phyloP scores from a whole-genome alignment of 2,329 filamentous ascomycete species.

The Pseudogymnoascus sp. region DNA sequence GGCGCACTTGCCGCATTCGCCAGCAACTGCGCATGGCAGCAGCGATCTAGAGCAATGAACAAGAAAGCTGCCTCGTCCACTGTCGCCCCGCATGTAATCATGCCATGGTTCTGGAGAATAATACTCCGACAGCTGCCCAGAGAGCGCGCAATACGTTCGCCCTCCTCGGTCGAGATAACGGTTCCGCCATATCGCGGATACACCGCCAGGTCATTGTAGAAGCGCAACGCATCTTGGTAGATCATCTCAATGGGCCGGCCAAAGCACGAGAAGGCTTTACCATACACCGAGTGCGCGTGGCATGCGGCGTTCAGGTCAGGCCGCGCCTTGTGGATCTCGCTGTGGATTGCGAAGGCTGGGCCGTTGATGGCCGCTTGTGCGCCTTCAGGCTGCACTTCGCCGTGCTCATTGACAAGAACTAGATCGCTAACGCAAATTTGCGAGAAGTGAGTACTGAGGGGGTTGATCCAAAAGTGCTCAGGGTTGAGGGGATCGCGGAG shows the following conservation, averaged over 20 bases:
- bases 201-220: conserved; percentile 35
- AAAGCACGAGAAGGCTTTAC: conserved; percentile 47
- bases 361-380: conserved; percentile 34
- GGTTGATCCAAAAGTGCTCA: conserved; percentile 46
- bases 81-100: conserved; percentile 40
- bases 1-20: conserved; percentile 47
- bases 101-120: conserved; percentile 44
- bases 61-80: conserved; percentile 42
- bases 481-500: conserved; percentile 31
- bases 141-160: conserved; percentile 36
- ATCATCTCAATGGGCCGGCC: conserved; percentile 44
- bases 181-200: conserved; percentile 41
- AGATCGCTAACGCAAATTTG: conserved; percentile 55
- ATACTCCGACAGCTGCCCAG: conserved; percentile 41
- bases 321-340: conserved; percentile 45
- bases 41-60: conserved; percentile 40
- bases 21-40: conserved; percentile 39
- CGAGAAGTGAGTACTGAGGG: conserved; percentile 54
- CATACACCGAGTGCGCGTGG: conserved; percentile 48
- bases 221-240: conserved; percentile 41
- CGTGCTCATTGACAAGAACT: conserved; percentile 53
- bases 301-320: conserved; percentile 49
- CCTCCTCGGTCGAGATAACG: conserved; percentile 44
- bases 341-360: conserved; percentile 39
- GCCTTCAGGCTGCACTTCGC: conserved; percentile 40